phyloP scores from a whole-genome alignment of 106 monocot species.

The Dendrobium huoshanense region DNA sequence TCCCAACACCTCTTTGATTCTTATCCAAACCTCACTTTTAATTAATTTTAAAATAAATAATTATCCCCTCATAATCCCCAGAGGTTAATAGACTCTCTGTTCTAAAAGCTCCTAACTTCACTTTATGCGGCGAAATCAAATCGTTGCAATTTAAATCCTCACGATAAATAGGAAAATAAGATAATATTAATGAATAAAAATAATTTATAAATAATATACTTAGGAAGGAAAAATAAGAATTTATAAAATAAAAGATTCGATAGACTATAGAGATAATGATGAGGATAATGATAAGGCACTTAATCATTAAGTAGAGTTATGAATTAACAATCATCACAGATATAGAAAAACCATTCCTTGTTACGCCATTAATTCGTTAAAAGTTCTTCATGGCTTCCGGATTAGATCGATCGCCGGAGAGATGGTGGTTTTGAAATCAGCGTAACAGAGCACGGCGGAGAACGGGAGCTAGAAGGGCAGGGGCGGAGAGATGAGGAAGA shows the following conservation, averaged over 20 bases:
- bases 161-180: not conserved
- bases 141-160: not conserved
- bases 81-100: not conserved
- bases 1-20: not conserved
- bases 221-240: not conserved
- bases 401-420: conserved; percentile 1
- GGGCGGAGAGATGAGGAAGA: conserved; percentile 96
- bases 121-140: conserved; percentile 1
- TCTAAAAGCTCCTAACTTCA: not conserved
- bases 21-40: not conserved
- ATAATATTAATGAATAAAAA: not conserved
- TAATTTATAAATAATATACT: not conserved
- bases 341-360: not conserved
- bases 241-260: not conserved
- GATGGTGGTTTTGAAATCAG: conserved; percentile 6
- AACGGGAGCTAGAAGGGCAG: conserved; percentile 50
- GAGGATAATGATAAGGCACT: not conserved
- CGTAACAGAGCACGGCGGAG: conserved; percentile 63
- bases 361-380: not conserved
- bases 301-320: not conserved
- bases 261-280: not conserved
- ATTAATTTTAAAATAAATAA: not conserved
- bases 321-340: not conserved
- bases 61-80: not conserved
- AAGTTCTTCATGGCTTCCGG: not conserved